Conservation (phyloP, 2,329 filamentous ascomycete genomes). For the Cladosporium velox region DNA sequence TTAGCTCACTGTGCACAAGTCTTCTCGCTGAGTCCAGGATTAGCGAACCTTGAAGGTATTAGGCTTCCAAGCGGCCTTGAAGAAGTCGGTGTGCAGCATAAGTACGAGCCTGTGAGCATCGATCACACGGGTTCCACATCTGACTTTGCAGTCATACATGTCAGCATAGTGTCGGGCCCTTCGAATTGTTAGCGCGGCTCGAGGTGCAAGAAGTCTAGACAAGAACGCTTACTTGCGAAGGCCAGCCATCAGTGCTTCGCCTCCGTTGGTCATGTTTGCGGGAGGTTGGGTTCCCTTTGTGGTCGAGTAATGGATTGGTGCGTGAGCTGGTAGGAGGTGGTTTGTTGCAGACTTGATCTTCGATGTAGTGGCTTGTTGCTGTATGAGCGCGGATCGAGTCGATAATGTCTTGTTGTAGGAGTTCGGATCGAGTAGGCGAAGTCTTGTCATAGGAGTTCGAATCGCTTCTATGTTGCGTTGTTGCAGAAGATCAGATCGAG, state of each 20-base stretch:
- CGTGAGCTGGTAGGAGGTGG: neutral
- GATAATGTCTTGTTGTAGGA: neutral
- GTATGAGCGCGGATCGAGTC: neutral
- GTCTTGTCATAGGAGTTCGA: neutral
- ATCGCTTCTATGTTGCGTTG: neutral
- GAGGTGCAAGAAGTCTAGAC: neutral
- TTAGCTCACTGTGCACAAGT: neutral
- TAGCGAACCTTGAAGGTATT: neutral
- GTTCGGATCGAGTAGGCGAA: neutral
- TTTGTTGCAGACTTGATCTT: neutral
- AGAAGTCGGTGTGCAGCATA: conserved; percentile 45
- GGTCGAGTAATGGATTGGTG: neutral
- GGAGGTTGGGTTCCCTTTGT: neutral
- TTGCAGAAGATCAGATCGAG: neutral
- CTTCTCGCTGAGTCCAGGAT: neutral
- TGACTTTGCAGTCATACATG: conserved; percentile 47
- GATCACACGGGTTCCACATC: conserved; percentile 43
- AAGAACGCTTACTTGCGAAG: neutral
- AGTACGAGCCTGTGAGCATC: conserved; percentile 45
- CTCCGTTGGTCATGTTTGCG: neutral
- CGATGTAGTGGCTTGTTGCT: neutral
- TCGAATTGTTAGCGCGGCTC: neutral
- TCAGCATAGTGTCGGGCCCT: neutral
- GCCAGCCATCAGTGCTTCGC: neutral
- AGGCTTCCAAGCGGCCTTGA: conserved; percentile 23